phyloP scores from a whole-genome alignment of 208 protist genomes.

The Strigomonas culicis region DNA sequence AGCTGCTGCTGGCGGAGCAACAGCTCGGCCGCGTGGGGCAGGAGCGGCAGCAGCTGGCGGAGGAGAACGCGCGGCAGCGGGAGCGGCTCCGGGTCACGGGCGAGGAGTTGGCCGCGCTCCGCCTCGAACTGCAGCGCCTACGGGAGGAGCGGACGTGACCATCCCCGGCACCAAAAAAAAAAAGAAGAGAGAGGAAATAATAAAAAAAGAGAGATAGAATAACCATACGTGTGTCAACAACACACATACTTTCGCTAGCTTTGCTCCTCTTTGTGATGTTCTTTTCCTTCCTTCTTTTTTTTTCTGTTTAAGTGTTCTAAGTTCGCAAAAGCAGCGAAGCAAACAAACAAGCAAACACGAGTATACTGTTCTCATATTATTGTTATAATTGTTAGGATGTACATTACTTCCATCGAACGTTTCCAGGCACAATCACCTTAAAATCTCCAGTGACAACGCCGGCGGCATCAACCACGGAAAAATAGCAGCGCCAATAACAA shows the following conservation, averaged over 20 bases:
- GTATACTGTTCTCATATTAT: background rate
- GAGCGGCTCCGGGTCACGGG: background rate
- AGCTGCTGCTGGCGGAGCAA: background rate
- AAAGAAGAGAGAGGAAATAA: background rate
- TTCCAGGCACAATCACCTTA: background rate
- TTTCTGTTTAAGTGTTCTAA: background rate
- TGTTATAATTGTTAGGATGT: background rate
- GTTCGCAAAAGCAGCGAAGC: background rate
- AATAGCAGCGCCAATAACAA: background rate
- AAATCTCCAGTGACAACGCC: no score
- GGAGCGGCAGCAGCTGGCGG: background rate
- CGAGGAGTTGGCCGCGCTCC: background rate
- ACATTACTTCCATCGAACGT: background rate
- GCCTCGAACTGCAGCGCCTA: no score
- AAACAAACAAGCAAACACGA: conserved; percentile 4
- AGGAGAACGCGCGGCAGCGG: conserved; percentile 9
- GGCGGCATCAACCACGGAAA: background rate
- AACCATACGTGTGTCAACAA: conserved; percentile 3
- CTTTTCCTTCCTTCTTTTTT: conserved; percentile 12
- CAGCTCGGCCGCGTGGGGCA: conserved; percentile 10
- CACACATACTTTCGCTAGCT: background rate
- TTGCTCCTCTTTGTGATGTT: background rate
- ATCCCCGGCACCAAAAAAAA: background rate
- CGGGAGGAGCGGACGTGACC: background rate
- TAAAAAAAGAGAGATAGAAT: background rate